phyloP scores from a whole-genome alignment of 345 rosid genomes.

The Boechera stricta region DNA sequence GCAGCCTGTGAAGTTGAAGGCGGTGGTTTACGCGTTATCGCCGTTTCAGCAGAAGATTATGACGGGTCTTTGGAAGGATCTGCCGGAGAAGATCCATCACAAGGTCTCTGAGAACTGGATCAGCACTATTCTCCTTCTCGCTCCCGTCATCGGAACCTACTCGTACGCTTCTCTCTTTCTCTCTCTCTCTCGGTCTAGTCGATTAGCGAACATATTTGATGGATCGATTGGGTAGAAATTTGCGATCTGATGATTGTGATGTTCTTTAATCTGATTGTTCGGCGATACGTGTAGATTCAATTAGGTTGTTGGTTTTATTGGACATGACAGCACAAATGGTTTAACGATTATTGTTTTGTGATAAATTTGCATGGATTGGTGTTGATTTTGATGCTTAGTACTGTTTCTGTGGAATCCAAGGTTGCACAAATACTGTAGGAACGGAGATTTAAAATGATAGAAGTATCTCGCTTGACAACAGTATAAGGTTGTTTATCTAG shows the following conservation, averaged over 20 bases:
- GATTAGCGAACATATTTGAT: background rate
- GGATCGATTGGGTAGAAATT: background rate
- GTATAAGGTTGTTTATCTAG: background rate
- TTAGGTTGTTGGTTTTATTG: background rate
- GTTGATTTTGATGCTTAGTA: background rate
- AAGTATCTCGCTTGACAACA: slow-evolving; percentile 1
- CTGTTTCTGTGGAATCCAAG: background rate
- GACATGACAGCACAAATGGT: background rate
- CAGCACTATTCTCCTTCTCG: slow-evolving; percentile 67
- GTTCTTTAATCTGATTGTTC: slow-evolving; percentile 3
- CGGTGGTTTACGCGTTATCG: slow-evolving; percentile 77
- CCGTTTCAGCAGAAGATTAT: slow-evolving; percentile 85
- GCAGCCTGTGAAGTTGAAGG: slow-evolving; percentile 82
- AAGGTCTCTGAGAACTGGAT: slow-evolving; percentile 89
- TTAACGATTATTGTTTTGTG: background rate
- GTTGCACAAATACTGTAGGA: background rate
- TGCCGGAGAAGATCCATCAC: slow-evolving; percentile 73
- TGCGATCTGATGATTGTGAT: background rate
- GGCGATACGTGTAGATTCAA: background rate
- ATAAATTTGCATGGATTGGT: background rate
- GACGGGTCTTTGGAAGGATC: slow-evolving; percentile 76
- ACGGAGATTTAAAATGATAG: background rate
- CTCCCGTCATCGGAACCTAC: slow-evolving; percentile 70
- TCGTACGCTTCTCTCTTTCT: slow-evolving; percentile 45
- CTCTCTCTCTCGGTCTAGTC: background rate